Evolutionary conservation across 352 stramenopile genomes (phyloP).

Genomic region (Pythium biforme): DNA sequence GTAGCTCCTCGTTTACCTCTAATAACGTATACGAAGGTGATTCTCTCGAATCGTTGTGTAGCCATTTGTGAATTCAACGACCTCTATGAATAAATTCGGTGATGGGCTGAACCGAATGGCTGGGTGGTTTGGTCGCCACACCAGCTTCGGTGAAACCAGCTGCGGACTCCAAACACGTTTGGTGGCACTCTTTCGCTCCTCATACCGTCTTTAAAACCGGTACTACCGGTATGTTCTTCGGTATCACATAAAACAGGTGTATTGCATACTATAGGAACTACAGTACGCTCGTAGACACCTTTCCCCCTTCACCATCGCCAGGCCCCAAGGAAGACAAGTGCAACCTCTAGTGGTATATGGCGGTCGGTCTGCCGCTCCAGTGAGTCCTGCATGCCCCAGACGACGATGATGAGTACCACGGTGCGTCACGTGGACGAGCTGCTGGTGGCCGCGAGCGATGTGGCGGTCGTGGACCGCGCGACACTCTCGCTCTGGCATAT

Average conservation of each 20-base stretch:
- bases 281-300: slow-evolving; percentile 1
- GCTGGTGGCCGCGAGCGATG: slow-evolving; percentile 54
- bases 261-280: not conserved
- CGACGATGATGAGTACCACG: not conserved
- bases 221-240: not conserved
- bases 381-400: slow-evolving; percentile 5
- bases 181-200: not conserved
- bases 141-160: not conserved
- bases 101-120: not conserved
- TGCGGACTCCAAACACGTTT: not conserved
- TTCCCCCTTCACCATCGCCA: not conserved
- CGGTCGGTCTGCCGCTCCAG: too few relatives aligned
- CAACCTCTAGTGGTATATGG: not conserved
- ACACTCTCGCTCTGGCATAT: slow-evolving; percentile 83
- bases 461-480: slow-evolving; percentile 70
- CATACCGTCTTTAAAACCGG: not conserved
- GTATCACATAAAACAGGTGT: not conserved
- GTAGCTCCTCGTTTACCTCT: not conserved
- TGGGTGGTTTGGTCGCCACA: not conserved
- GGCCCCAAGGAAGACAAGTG: not conserved
- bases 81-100: not conserved
- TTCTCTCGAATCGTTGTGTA: too few relatives aligned
- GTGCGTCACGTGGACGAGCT: slow-evolving; percentile 45
- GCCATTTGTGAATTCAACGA: not conserved
- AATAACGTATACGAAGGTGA: not conserved